These are phyloP conservation scores for Cryptosporidium parvum DNA, from an alignment of 169 alveolate genomes.

Conservation along the genomic window DNA sequence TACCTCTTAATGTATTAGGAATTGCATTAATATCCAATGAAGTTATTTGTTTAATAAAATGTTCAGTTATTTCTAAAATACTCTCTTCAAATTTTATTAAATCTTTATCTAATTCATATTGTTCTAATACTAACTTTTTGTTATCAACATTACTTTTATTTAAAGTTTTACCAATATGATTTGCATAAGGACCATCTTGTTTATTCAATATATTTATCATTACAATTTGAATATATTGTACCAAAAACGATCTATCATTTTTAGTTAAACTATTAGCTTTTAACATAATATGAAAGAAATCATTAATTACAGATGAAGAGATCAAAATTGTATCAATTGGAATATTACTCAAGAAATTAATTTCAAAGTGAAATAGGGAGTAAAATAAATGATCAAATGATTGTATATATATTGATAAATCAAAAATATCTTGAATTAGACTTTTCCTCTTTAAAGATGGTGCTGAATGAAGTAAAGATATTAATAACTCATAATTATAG, in stretches of 20 bases:
- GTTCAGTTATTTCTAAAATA: conserved; percentile 17
- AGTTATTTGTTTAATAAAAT: conserved; percentile 28
- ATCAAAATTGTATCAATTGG: conserved; percentile 56
- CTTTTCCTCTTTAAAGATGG: conserved; percentile 37
- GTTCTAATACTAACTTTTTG: conserved; percentile 9
- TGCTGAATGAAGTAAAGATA: conserved; percentile 57
- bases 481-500: conserved; percentile 33
- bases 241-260: conserved; percentile 24
- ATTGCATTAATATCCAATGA: conserved; percentile 33
- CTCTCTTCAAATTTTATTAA: conserved; percentile 23
- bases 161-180: conserved; percentile 25
- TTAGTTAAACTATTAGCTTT: conserved; percentile 21
- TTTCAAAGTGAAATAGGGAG: conserved; percentile 51
- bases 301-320: conserved; percentile 62
- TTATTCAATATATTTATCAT: conserved; percentile 5
- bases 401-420: conserved; percentile 54
- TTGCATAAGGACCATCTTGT: conserved; percentile 29
- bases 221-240: conserved; percentile 48
- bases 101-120: conserved; percentile 19
- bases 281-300: conserved; percentile 47
- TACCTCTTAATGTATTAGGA: conserved; percentile 66
- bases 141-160: neutral
- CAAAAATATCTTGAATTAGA: conserved; percentile 39
- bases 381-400: conserved; percentile 61
- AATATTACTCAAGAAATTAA: conserved; percentile 49